Base-by-base conservation (phyloP, 2,329 filamentous ascomycete genomes). In the Cladosporium austrohemisphaericum region DNA sequence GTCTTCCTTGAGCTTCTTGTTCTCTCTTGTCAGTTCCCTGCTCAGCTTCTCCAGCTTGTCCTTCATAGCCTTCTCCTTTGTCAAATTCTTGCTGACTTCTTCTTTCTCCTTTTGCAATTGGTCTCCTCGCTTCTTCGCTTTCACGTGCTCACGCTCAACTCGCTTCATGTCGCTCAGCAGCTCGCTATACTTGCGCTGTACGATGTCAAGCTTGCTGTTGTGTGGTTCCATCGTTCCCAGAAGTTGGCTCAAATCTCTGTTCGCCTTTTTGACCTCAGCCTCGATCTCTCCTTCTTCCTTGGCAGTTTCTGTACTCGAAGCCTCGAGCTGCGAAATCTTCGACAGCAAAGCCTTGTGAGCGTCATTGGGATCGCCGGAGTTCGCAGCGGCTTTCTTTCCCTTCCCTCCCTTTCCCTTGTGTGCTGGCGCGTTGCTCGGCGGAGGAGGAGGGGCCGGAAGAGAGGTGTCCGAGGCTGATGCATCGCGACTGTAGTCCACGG, bases 1-100 rank as follows among this genome's bases (percentile, higher is more conserved):
- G 68, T 96, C 95, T 69, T 98, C 93, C 71, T 97, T 97, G 57
- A 98, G 83, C 72, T 95, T 94, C 71, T 97, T 97, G 69, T 98
- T 98, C 65, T 98, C 93, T 61, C 92, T 87, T 53, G 94, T 93
- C 49, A 98, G 78, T 68, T 98, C 93, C 50, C 93, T 79, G 62
- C 91, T 96, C 25, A 98, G 76, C 67, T 97, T 98, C 71, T 98
- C 93, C 37, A 98, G 76, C 71, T 97, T 97, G 68, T 97, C 91
- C 68, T 95, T 96, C 65, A 97, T 81, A 1, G 85, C 86, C 16
- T 87, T 84, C 18, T 91, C 92, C 71, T 95, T 95, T 71, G 83
- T 92, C 49, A 95, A 76, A 67, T 98, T 93, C 38, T 85, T 86
- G 60, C 90, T 83, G 50, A 86, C 86, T 58, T 88, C 84, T 66